Percentiles rank a stretch among this genome's conserved stretches.
phyloP scores from a whole-genome alignment of 495 filamentous ascomycete species.

The Evernia prunastri region DNA sequence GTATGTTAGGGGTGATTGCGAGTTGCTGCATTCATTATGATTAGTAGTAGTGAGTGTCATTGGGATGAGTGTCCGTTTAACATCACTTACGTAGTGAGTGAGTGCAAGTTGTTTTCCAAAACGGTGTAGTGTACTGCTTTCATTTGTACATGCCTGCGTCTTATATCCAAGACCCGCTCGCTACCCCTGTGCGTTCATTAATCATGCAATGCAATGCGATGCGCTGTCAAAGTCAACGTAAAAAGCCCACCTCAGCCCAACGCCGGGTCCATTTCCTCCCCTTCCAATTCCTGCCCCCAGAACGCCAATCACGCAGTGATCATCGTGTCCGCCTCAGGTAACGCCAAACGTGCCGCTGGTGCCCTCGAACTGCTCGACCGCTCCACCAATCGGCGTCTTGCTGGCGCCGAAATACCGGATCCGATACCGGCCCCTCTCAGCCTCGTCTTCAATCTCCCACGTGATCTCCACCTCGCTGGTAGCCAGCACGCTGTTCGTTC shows the following conservation, averaged over 20 bases:
- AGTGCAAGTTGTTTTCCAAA: too few relatives aligned
- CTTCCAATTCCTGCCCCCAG: neutral
- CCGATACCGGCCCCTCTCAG: slow-evolving; percentile 65
- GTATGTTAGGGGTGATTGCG: too few relatives aligned
- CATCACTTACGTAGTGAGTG: too few relatives aligned
- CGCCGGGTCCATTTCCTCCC: neutral
- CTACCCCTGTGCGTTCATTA: neutral
- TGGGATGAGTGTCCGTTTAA: too few relatives aligned
- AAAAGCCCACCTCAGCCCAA: too few relatives aligned
- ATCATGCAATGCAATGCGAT: neutral
- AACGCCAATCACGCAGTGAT: neutral
- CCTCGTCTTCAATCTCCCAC: slow-evolving; percentile 67
- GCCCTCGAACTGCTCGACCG: slow-evolving; percentile 47
- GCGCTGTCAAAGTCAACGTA: too few relatives aligned
- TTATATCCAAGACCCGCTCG: neutral
- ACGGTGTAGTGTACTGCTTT: too few relatives aligned
- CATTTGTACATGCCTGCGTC: neutral
- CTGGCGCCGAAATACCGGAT: slow-evolving; percentile 81
- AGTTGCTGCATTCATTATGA: too few relatives aligned
- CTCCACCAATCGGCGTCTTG: slow-evolving; percentile 64
- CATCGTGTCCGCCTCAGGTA: neutral
- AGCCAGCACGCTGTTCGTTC: slow-evolving; percentile 62
- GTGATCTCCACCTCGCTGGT: slow-evolving; percentile 71
- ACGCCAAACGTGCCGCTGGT: slow-evolving; percentile 58
- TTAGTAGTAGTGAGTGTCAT: too few relatives aligned